Percentiles rank a stretch among this genome's conserved stretches.
phyloP scores from a whole-genome alignment of 1,284 basidiomycete genomes.

The Gyrodon tennesseensis region DNA sequence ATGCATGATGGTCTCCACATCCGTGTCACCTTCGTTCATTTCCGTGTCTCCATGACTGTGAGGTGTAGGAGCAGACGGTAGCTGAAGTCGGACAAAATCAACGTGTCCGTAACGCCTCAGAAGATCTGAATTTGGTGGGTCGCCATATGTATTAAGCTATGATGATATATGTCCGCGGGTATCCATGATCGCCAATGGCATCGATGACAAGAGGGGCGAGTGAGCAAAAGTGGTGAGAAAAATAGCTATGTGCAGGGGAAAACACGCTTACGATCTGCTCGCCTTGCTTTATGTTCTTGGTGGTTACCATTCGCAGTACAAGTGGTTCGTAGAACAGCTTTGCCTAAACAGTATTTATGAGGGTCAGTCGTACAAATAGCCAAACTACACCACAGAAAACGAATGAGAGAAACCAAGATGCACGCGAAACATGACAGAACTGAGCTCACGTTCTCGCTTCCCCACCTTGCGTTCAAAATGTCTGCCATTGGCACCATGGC shows the following conservation, averaged over 20 bases:
- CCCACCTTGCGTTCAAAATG: slow-evolving; percentile 86
- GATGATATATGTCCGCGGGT: slow-evolving; percentile 7
- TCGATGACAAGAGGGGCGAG: not conserved
- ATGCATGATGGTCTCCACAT: slow-evolving; percentile 3
- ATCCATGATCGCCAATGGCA: not conserved
- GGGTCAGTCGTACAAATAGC: not conserved
- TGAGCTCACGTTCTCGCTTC: slow-evolving; percentile 75
- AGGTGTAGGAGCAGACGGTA: slow-evolving; percentile 31
- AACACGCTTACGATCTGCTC: slow-evolving; percentile 78
- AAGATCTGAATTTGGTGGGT: slow-evolving; percentile 94
- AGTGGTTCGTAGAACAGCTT: slow-evolving; percentile 80
- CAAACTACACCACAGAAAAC: not conserved
- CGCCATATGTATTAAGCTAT: slow-evolving; percentile 95
- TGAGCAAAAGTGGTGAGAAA: not conserved
- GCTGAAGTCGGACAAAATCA: slow-evolving; percentile 65
- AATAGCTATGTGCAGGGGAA: not conserved
- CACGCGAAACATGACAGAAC: not conserved
- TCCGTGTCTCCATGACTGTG: slow-evolving; percentile 44
- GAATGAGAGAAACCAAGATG: not conserved
- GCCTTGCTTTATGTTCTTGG: slow-evolving; percentile 70
- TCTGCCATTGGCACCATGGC: slow-evolving; percentile 98
- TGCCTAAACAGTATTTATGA: slow-evolving; percentile 53
- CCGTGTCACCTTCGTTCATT: slow-evolving; percentile 18
- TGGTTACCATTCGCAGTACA: slow-evolving; percentile 79
- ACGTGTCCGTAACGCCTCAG: slow-evolving; percentile 94